Percentiles rank a stretch among this genome's conserved stretches.
phyloP scores from a whole-genome alignment of 75 land plant species.

The Pinus albicaulis region DNA sequence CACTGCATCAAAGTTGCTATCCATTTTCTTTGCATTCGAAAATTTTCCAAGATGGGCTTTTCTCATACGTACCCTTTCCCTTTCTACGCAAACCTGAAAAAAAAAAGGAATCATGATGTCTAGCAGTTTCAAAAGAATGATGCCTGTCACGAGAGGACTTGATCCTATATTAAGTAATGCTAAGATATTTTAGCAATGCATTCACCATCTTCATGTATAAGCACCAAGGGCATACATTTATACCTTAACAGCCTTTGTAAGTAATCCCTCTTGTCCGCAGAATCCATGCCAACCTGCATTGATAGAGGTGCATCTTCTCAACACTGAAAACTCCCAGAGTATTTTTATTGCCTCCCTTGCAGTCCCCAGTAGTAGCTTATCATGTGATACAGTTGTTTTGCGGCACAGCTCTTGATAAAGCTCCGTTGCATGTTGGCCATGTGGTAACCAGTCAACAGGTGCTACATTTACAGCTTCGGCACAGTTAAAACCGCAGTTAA shows the following conservation, averaged over 20 bases:
- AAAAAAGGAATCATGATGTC: background rate
- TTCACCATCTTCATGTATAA: too few relatives aligned
- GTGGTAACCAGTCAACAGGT: constrained; percentile 91
- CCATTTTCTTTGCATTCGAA: constrained; percentile 47
- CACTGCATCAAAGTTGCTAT: constrained; percentile 46
- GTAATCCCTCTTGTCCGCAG: constrained; percentile 69
- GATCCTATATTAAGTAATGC: background rate
- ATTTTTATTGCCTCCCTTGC: constrained; percentile 46
- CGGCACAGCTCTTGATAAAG: constrained; percentile 75
- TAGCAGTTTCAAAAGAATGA: background rate
- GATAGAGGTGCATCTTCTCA: constrained; percentile 9
- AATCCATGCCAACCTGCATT: constrained; percentile 41
- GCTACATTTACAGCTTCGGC: constrained; percentile 99
- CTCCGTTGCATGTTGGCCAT: constrained; percentile 92
- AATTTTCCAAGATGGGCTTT: constrained; percentile 15
- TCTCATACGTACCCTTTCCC: constrained; percentile 62
- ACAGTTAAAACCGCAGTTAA: constrained; percentile 97
- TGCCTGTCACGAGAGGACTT: background rate
- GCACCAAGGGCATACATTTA: background rate
- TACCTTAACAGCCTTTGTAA: constrained; percentile 77
- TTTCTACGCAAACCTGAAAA: constrained; percentile 55
- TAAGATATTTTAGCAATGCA: background rate
- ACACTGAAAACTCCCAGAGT: constrained; percentile 30
- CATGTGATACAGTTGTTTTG: constrained; percentile 94
- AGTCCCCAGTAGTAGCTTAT: constrained; percentile 77